Evolutionary conservation across 768 basidiomycete species (phyloP).

Genomic region (Paxillus involutus): DNA sequence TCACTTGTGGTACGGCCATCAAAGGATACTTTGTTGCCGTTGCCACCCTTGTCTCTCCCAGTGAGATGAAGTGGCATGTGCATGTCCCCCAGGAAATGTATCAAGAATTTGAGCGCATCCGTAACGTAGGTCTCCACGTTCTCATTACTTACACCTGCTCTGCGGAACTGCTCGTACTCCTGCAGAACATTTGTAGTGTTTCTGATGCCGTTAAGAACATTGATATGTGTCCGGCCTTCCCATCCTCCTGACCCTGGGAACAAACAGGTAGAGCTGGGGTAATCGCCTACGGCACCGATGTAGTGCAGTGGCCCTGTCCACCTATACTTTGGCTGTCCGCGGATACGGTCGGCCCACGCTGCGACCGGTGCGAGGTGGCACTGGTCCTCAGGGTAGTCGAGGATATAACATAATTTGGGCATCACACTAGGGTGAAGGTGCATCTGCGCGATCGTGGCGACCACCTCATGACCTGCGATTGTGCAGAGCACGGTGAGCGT

Average conservation of each 20-base stretch:
- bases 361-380: conserved; percentile 86
- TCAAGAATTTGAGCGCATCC: conserved; percentile 88
- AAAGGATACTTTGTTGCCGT: conserved; percentile 72
- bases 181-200: conserved; percentile 71
- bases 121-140: conserved; percentile 44
- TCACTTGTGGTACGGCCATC: conserved; percentile 70
- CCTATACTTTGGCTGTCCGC: conserved; percentile 49
- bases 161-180: conserved; percentile 38
- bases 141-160: not conserved
- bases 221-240: conserved; percentile 52
- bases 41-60: conserved; percentile 86
- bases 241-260: conserved; percentile 82
- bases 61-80: conserved; percentile 93
- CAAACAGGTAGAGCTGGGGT: conserved; percentile 71
- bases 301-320: conserved; percentile 81
- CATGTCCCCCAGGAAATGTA: conserved; percentile 92
- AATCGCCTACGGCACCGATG: conserved; percentile 70
- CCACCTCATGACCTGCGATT: conserved; percentile 78
- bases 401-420: conserved; percentile 66
- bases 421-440: conserved; percentile 76
- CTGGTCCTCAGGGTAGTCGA: conserved; percentile 42
- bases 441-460: conserved; percentile 93
- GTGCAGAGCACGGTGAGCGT: not conserved
- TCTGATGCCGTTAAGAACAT: conserved; percentile 75
- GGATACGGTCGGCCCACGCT: conserved; percentile 82